Percentiles rank a stretch among this genome's conserved stretches.
Conservation (phyloP, 1,284 basidiomycete species). For the Coniferiporia sulphurascens region DNA sequence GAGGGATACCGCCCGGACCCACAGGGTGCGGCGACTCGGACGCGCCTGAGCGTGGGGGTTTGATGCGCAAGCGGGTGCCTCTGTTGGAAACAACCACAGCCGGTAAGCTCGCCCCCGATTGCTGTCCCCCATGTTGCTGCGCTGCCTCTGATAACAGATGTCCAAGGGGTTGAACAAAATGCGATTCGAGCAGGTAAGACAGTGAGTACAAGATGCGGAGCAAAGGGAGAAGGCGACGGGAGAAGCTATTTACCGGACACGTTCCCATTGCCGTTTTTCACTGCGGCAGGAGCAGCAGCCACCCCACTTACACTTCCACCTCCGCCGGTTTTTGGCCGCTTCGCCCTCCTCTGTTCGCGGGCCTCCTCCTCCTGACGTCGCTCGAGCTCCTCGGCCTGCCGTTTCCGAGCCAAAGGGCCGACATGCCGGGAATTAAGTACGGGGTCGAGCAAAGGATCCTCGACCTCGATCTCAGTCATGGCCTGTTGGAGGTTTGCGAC, state of each 20-base stretch:
- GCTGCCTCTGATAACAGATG: slow-evolving; percentile 6
- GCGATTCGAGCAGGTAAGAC: slow-evolving; percentile 3
- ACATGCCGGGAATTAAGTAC: slow-evolving; percentile 42
- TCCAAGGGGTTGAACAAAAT: slow-evolving; percentile 1
- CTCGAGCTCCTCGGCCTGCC: slow-evolving; percentile 37
- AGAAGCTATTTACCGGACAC: slow-evolving; percentile 17
- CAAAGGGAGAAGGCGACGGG: neutral
- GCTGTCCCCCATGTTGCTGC: neutral
- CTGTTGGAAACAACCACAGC: neutral
- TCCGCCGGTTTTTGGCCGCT: slow-evolving; percentile 22
- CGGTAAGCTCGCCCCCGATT: neutral
- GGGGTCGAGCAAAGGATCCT: slow-evolving; percentile 43
- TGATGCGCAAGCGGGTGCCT: neutral
- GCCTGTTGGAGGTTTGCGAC: slow-evolving; percentile 43
- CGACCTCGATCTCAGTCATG: slow-evolving; percentile 42
- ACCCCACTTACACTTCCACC: neutral
- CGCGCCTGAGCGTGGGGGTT: neutral
- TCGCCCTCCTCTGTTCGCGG: slow-evolving; percentile 32
- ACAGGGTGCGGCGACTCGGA: slow-evolving; percentile 21
- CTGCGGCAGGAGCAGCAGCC: slow-evolving; percentile 24
- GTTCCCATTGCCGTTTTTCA: slow-evolving; percentile 33
- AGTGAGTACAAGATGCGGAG: slow-evolving; percentile 11
- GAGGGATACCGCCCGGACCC: slow-evolving; percentile 5
- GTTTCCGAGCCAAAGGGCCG: slow-evolving; percentile 40
- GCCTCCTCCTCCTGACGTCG: slow-evolving; percentile 37